Percentiles rank a stretch among this genome's conserved stretches.
Conservation (phyloP, 2,329 filamentous ascomycete species). For the Rhytidhysteron rufulum region DNA sequence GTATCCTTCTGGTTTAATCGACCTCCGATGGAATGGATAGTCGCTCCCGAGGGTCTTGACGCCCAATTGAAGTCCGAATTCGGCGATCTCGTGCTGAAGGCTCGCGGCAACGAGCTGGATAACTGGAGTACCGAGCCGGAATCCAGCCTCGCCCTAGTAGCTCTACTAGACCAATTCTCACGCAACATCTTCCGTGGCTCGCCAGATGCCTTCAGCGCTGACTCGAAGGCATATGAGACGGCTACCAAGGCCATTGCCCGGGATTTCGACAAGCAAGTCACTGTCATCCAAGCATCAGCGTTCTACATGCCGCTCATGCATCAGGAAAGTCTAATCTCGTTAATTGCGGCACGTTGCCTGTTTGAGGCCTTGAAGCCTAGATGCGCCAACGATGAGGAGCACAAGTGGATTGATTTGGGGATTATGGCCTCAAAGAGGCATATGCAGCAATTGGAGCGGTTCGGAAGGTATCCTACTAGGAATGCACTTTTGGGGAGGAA, state of each 20-base stretch:
- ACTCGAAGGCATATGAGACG: conserved; percentile 8
- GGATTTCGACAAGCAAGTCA: conserved; percentile 13
- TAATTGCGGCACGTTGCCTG: conserved; percentile 9
- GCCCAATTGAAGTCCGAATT: conserved; percentile 11
- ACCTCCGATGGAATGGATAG: conserved; percentile 11
- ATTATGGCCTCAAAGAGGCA: too few relatives aligned
- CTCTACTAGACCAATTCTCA: conserved; percentile 11
- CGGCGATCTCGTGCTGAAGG: conserved; percentile 10
- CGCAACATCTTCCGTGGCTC: conserved; percentile 13
- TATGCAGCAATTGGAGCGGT: too few relatives aligned
- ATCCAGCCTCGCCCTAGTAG: conserved; percentile 10
- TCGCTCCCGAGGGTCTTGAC: conserved; percentile 11
- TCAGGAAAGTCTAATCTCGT: conserved; percentile 10
- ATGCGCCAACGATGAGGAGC: conserved; percentile 8
- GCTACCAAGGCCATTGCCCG: conserved; percentile 9
- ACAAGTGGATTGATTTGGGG: too few relatives aligned
- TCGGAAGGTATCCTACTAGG: too few relatives aligned
- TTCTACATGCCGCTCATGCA: conserved; percentile 13
- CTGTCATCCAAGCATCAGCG: conserved; percentile 11
- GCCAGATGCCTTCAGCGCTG: conserved; percentile 9
- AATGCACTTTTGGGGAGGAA: too few relatives aligned
- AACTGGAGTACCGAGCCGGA: conserved; percentile 7
- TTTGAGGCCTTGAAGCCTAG: conserved; percentile 11
- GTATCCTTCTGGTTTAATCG: conserved; percentile 11
- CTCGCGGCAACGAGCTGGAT: conserved; percentile 10